Evolutionary conservation across 2,329 filamentous ascomycete genomes (phyloP), one percentile per base, ranked within the genome.

Genomic region (Passalora sequoiae): DNA sequence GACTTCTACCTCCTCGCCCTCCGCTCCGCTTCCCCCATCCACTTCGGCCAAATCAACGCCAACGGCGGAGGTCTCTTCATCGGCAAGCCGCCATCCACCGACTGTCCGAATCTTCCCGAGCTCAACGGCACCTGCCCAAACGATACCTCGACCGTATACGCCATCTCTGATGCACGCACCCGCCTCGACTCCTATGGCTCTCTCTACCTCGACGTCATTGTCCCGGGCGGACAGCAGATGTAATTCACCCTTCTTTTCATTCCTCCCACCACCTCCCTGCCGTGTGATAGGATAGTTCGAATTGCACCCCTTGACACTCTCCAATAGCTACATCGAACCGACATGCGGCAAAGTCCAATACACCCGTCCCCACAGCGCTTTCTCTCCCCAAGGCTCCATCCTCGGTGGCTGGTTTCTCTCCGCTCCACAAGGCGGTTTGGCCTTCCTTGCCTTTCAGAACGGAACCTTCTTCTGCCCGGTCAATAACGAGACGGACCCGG

Each of bases 211-310:
- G 54, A 48, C 6, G 54, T 56, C 27, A 38, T 47, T 21, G 61
- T 62, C 5, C 54, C 54, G 3, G 60, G 58, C 7, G 60, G 60
- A 29, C 60, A 62, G 47, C 51, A 53, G 43, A 48, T 60, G 52
- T 61, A 55, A 48, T 50, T 60, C 22, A 13, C 4, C 8, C 13
- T 5, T 9, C 15, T 19, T 32, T 13, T 8, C 7, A 31, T 10
- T 9, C 15, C 24, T 32, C 15, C 12, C 7, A 31, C 10, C 17
- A n/a, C 17, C 9, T 22, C 24, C 15, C 25, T 25, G 20, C 12
- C 17, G 13, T 7, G 6, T 40, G 22, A 31, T 22, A n/a, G n/a
- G n/a, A n/a, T n/a, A n/a, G n/a, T n/a, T n/a, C n/a, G 15, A 28
- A 32, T 13, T n/a, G 4, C 32, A 35, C 13, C 28, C 16, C 39